phyloP scores from a whole-genome alignment of 2,329 filamentous ascomycete genomes.

The Ascochyta lentis region DNA sequence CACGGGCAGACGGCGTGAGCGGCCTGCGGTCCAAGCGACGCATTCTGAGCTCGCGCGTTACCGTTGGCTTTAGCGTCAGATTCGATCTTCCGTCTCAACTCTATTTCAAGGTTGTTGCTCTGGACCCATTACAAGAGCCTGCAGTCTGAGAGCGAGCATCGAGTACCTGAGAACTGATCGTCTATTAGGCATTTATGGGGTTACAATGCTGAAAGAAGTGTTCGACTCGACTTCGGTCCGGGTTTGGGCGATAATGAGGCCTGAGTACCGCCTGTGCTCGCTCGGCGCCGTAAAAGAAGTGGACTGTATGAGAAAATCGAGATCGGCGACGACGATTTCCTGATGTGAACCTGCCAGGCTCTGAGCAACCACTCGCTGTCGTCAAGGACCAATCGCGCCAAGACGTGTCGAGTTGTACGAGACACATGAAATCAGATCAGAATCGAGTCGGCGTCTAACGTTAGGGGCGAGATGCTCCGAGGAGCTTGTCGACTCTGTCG shows the following conservation, averaged over 20 bases:
- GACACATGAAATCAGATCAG: constrained; percentile 4
- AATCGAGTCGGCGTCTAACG: constrained; percentile 3
- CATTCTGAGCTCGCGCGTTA: constrained; percentile 28
- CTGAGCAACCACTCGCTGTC: constrained; percentile 1
- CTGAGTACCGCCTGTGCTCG: constrained; percentile 18
- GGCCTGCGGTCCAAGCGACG: constrained; percentile 28
- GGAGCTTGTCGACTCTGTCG: background rate
- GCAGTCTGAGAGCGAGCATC: constrained; percentile 3
- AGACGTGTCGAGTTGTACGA: background rate
- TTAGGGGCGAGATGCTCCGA: constrained; percentile 6
- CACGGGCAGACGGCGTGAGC: constrained; percentile 29
- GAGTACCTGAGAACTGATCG: background rate
- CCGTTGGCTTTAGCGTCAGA: constrained; percentile 30
- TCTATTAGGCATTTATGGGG: constrained; percentile 7
- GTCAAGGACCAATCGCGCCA: constrained; percentile 3
- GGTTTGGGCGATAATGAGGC: background rate
- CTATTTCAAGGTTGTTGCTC: constrained; percentile 12
- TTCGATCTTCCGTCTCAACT: constrained; percentile 16
- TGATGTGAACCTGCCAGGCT: background rate
- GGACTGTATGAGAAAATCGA: constrained; percentile 26
- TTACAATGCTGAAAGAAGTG: background rate
- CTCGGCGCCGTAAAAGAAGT: constrained; percentile 27
- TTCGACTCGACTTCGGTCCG: constrained; percentile 3
- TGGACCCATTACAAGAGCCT: constrained; percentile 10
- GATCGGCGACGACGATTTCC: constrained; percentile 20